Evolutionary conservation across 1,284 basidiomycete species (phyloP).

Genomic region (Gomphus bonarii): DNA sequence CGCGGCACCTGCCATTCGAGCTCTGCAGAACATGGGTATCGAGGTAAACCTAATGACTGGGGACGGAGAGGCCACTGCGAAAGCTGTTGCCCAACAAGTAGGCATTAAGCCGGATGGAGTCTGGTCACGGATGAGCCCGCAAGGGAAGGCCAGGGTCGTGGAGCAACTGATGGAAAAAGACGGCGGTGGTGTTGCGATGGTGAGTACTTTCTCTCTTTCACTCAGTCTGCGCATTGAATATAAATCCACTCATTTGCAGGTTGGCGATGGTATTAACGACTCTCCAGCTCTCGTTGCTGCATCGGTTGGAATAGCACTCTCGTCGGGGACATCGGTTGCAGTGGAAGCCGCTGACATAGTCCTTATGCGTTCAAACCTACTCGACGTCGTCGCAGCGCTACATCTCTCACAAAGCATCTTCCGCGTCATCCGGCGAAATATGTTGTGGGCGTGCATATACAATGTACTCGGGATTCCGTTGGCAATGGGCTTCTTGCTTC

Average conservation of each 20-base stretch:
- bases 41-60: conserved; percentile 89
- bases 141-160: conserved; percentile 82
- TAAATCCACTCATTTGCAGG: conserved; percentile 34
- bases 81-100: conserved; percentile 79
- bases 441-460: conserved; percentile 90
- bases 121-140: conserved; percentile 84
- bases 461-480: conserved; percentile 95
- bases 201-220: conserved; percentile 24
- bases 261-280: conserved; percentile 99
- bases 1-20: conserved; percentile 69
- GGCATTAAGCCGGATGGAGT: conserved; percentile 76
- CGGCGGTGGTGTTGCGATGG: conserved; percentile 79
- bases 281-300: conserved; percentile 93
- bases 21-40: conserved; percentile 80
- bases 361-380: conserved; percentile 90
- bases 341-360: conserved; percentile 98
- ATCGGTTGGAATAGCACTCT: conserved; percentile 92
- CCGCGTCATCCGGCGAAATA: conserved; percentile 79
- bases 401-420: conserved; percentile 89
- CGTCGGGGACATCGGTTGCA: conserved; percentile 92
- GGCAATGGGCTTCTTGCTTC: conserved; percentile 94
- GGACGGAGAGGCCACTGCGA: conserved; percentile 72
- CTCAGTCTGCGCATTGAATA: neutral
- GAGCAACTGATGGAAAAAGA: conserved; percentile 67
- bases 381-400: conserved; percentile 94